A percentile compares a stretch with the other conserved stretches of the same genome.
Evolutionary conservation across 148 eudicot species (phyloP).

Genomic region (Spergularia bocconei): DNA sequence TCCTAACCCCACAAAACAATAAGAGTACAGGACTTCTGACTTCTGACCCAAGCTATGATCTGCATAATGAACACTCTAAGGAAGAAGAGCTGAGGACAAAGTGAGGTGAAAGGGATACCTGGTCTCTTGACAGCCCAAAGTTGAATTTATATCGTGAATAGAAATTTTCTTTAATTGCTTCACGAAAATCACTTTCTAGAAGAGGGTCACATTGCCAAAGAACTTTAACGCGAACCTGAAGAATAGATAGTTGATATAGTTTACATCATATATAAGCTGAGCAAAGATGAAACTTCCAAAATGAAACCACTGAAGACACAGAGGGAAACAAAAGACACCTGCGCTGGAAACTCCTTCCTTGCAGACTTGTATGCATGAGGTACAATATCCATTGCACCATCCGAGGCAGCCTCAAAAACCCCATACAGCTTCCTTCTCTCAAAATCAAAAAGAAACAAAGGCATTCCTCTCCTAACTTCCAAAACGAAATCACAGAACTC

Average conservation of each 20-base stretch:
- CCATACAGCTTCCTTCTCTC: conserved; percentile 57
- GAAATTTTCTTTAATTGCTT: conserved; percentile 49
- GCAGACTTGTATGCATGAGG: conserved; percentile 47
- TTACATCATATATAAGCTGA: background rate
- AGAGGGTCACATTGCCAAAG: conserved; percentile 47
- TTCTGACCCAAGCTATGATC: background rate
- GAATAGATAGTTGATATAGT: conserved; percentile 1
- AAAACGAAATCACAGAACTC: conserved; percentile 43
- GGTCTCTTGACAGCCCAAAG: conserved; percentile 44
- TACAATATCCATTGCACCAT: conserved; percentile 56
- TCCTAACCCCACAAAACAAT: background rate
- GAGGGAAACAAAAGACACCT: conserved; percentile 32
- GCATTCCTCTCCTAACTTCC: conserved; percentile 65
- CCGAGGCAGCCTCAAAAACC: conserved; percentile 60
- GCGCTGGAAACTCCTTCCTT: conserved; percentile 56
- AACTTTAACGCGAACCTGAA: conserved; percentile 40
- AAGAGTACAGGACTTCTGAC: background rate
- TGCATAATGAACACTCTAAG: background rate
- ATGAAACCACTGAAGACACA: background rate
- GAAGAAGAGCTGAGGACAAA: background rate
- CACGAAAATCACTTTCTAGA: conserved; percentile 38
- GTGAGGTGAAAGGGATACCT: conserved; percentile 28
- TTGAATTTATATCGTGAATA: conserved; percentile 35
- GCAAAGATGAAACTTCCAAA: background rate
- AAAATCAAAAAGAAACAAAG: conserved; percentile 66